phyloP scores from a whole-genome alignment of 139 green algal species.

The Volvox reticuliferus region DNA sequence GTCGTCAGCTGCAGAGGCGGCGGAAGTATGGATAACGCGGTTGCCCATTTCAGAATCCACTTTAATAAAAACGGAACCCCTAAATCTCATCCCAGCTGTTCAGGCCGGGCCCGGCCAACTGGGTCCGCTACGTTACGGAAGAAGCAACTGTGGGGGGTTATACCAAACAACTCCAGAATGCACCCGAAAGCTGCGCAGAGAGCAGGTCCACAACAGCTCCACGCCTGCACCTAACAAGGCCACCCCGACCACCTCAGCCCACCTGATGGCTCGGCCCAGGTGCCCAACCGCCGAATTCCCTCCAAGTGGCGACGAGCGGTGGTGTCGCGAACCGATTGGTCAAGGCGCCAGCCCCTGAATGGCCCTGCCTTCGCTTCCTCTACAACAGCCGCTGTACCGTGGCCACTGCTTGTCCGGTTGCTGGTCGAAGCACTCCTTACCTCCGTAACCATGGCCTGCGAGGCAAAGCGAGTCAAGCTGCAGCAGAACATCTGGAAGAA shows the following conservation, averaged over 20 bases:
- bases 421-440: neutral
- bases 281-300: slow-evolving; percentile 49
- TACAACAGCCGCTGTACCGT: neutral
- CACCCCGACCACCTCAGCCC: neutral
- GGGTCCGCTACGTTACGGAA: no score
- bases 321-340: slow-evolving; percentile 54
- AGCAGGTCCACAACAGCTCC: no score
- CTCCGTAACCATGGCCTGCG: neutral
- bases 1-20: neutral
- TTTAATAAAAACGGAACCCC: no score
- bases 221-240: no score
- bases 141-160: no score
- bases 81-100: no score
- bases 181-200: no score
- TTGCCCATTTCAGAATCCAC: no score
- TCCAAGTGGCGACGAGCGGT: slow-evolving; percentile 64
- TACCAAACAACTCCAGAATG: no score
- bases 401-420: neutral
- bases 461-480: neutral
- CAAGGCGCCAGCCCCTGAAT: slow-evolving; percentile 49
- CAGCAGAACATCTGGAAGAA: no score
- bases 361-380: neutral
- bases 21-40: no score
- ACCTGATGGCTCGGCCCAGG: slow-evolving; percentile 10
- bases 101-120: no score